These are phyloP conservation scores for Yamadazyma trypodendri DNA, from an alignment of 1,139 yeast species.

Conservation along the genomic window DNA sequence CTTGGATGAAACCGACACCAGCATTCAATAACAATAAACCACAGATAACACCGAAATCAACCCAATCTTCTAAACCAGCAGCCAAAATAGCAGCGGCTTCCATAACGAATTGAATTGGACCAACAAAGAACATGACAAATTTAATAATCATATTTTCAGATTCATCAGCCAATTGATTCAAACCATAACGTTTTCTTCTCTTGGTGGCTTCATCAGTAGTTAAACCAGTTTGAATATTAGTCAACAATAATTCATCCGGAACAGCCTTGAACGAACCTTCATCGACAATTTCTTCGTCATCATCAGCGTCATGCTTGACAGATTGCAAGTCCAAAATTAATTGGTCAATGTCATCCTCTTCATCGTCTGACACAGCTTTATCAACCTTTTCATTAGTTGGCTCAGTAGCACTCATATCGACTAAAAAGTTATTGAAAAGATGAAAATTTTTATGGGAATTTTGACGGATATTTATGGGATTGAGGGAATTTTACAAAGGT, in stretches of 20 bases:
- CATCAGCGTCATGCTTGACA: constrained; percentile 46
- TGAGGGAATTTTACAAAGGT: neutral
- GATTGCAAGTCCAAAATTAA: constrained; percentile 89
- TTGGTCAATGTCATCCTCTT: constrained; percentile 85
- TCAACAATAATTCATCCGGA: constrained; percentile 86
- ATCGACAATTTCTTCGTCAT: constrained; percentile 49
- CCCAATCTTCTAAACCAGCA: constrained; percentile 99
- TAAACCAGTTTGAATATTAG: constrained; percentile 83
- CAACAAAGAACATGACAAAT: constrained; percentile 90
- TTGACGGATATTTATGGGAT: constrained; percentile 1
- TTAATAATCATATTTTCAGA: constrained; percentile 78
- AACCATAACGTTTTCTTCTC: constrained; percentile 93
- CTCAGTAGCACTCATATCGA: constrained; percentile 46
- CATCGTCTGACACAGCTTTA: constrained; percentile 58
- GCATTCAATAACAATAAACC: constrained; percentile 89
- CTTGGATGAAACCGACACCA: constrained; percentile 94
- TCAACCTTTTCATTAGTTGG: constrained; percentile 50
- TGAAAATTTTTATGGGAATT: constrained; percentile 3
- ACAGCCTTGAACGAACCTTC: constrained; percentile 59
- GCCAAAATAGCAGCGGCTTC: constrained; percentile 98
- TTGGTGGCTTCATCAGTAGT: constrained; percentile 75
- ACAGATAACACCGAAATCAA: constrained; percentile 96
- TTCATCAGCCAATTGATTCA: constrained; percentile 94
- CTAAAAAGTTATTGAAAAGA: neutral
- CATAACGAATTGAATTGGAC: constrained; percentile 99